Base-by-base conservation (phyloP, 2,329 filamentous ascomycete species). In the Periconia digitata region DNA sequence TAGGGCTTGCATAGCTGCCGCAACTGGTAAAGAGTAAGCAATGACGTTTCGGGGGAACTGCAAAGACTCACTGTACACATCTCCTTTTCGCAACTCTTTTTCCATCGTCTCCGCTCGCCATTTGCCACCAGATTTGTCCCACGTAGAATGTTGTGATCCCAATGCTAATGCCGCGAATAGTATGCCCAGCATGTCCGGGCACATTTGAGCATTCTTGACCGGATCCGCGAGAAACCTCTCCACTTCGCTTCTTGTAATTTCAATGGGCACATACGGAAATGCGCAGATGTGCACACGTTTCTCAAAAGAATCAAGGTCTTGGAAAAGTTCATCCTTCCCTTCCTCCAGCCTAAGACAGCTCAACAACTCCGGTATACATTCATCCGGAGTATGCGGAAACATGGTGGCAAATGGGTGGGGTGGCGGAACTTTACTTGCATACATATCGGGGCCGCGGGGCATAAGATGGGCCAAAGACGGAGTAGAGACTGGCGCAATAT, bases 1-100 rank as follows among this genome's bases (percentile, higher is more conserved):
- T 16, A 79, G 62, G n/a, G 75, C 74, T 59, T 79, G 76, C 74
- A 78, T 78, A 6, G 75, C 69, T 20, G 76, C 76, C 17, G 76
- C 74, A 38, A 79, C 76, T 79, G 35, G 17, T 20, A 16, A 8
- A 21, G 27, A 3, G 18, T 21, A 7, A 18, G 43, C 56, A 22
- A 56, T 45, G 35, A 42, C 18, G 1, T 21, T 29, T 6, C 8
- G 7, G 3, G 12, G 2, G 6, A 27, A 20, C n/a, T 12, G 22
- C 8, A 8, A 38, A 15, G 34, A 67, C 76, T 67, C 56, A 78
- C 76, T 69, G 51, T 75, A 78, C 20, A 77, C 68, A 50, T 79
- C 71, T 12, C 73, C 71, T 46, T 65, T 69, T 18, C 57, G 51
- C 16, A 61, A 57, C 37, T 75, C 70, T 15, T 58, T 51, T 41